Base-by-base conservation (phyloP, 306 rosid species). In the Abrus pulchellus region DNA sequence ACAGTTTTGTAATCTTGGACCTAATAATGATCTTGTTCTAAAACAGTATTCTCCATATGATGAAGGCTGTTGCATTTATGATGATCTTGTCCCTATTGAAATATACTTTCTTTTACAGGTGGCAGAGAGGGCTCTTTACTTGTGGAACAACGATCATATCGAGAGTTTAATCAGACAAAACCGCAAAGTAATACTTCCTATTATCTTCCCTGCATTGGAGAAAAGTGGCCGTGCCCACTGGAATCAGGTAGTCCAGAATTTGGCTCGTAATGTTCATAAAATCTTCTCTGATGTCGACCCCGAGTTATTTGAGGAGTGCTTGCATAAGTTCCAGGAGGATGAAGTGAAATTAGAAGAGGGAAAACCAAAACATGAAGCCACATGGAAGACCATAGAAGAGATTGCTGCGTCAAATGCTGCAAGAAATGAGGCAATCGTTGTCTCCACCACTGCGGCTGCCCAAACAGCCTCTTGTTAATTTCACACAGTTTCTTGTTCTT, bases 161-260 rank as follows among this genome's bases (percentile, higher is more conserved):
- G 90, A 89, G 82, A 86, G 81, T 78, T 85, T 91, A 54, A 88
- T 91, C 65, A 80, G 83, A 78, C 90, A 89, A 84, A 86, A 91
- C 75, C 79, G 80, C 27, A 86, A 82, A 67, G 87, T 85, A 60
- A 86, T 91, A 66, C 84, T 91, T 61, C 97, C 93, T 79, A 83
- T 91, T 67, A 86, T 91, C 83, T 91, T 91, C 85, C 92, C 93
- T 27, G 89, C 97, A 2, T 76, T 91, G 87, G 97, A 91, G 87
- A 88, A 83, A 80, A 90, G 88, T 75, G 78, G 90, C 12, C 67
- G 74, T 8, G 81, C 52, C 79, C 97, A 91, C 77, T 91, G 97
- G 97, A 91, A 88, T 81, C 97, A 85, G 84, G 84, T 84, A 48
- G 93, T 90, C 47, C 90, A 85, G 70, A 91, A 83, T 84, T 82